Conservation (phyloP, 441 rosid genomes). For the Aquilaria agallochum region DNA sequence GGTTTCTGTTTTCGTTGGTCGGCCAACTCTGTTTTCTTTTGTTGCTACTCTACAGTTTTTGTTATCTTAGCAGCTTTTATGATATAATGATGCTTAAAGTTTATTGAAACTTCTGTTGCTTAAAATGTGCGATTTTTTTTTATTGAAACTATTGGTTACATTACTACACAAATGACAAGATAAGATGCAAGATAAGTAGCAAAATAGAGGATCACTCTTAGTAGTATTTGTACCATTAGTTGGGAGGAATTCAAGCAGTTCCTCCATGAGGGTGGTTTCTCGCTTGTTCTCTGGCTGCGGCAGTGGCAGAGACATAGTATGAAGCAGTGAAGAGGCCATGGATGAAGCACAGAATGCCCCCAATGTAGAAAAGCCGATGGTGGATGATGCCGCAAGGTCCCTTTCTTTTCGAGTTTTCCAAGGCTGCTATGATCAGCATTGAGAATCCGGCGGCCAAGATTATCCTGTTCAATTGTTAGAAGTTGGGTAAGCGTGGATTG, state of each 20-base stretch:
- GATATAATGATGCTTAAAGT: constrained; percentile 63
- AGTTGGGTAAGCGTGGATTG: too few species aligned
- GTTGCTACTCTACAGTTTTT: too few species aligned
- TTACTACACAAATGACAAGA: constrained; percentile 1
- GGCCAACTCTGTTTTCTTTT: too few species aligned
- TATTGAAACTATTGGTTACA: neutral
- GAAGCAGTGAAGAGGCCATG: constrained; percentile 64
- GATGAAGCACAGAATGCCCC: constrained; percentile 74
- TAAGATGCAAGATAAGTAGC: neutral
- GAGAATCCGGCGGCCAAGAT: constrained; percentile 54
- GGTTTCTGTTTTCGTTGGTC: too few species aligned
- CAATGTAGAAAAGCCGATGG: constrained; percentile 52
- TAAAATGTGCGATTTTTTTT: too few species aligned
- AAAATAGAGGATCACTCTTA: too few species aligned
- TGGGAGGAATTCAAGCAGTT: constrained; percentile 14
- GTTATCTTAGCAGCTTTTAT: too few species aligned
- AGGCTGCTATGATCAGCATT: constrained; percentile 54
- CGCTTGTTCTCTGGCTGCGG: constrained; percentile 33
- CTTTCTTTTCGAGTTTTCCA: constrained; percentile 59
- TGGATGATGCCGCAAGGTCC: constrained; percentile 53
- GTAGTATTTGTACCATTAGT: too few species aligned
- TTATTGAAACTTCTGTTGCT: constrained; percentile 14
- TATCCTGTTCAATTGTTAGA: constrained; percentile 31
- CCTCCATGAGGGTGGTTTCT: neutral
- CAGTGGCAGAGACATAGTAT: constrained; percentile 72